These are phyloP conservation scores for Phialophora chinensis DNA, from an alignment of 2,329 filamentous ascomycete genomes.

Conservation along the genomic window DNA sequence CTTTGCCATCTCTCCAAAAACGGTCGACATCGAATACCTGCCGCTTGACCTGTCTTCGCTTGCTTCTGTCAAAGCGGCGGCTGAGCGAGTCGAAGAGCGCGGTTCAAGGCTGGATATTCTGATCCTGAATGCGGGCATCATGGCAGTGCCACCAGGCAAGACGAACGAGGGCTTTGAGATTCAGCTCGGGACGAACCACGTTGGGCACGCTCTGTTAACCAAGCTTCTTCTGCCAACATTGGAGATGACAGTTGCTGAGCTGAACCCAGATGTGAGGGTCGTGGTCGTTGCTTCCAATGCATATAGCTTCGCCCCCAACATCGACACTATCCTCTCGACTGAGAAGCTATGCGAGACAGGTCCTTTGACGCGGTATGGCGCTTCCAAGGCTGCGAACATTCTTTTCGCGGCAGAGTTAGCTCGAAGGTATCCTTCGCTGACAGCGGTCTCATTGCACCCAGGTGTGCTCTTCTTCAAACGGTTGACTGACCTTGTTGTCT, in stretches of 20 bases:
- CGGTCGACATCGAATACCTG: conserved; percentile 52
- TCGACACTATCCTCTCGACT: conserved; percentile 48
- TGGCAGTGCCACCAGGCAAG: conserved; percentile 48
- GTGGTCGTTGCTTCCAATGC: conserved; percentile 48
- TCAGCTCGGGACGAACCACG: conserved; percentile 54
- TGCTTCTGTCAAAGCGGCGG: conserved; percentile 54
- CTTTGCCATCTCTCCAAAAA: conserved; percentile 16
- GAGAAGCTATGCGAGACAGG: conserved; percentile 44
- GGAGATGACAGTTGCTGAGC: conserved; percentile 44
- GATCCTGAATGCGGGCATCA: conserved; percentile 56
- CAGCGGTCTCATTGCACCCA: not conserved
- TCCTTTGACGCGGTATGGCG: conserved; percentile 56
- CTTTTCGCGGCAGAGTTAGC: conserved; percentile 55
- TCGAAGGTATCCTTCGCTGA: conserved; percentile 47
- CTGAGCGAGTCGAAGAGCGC: conserved; percentile 47
- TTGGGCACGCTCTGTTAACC: conserved; percentile 54
- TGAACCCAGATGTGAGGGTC: conserved; percentile 44
- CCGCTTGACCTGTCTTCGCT: conserved; percentile 59
- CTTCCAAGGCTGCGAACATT: conserved; percentile 59
- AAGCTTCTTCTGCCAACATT: conserved; percentile 52
- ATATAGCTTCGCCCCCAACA: conserved; percentile 44
- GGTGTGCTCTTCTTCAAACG: not conserved
- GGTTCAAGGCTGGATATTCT: conserved; percentile 52
- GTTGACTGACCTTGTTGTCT: not conserved
- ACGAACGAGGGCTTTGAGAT: conserved; percentile 52